A percentile compares a stretch with the other conserved stretches of the same genome.
These are phyloP conservation scores for Alloteropsis semialata DNA, from an alignment of 176 grass and related monocot species.

Conservation along the genomic window DNA sequence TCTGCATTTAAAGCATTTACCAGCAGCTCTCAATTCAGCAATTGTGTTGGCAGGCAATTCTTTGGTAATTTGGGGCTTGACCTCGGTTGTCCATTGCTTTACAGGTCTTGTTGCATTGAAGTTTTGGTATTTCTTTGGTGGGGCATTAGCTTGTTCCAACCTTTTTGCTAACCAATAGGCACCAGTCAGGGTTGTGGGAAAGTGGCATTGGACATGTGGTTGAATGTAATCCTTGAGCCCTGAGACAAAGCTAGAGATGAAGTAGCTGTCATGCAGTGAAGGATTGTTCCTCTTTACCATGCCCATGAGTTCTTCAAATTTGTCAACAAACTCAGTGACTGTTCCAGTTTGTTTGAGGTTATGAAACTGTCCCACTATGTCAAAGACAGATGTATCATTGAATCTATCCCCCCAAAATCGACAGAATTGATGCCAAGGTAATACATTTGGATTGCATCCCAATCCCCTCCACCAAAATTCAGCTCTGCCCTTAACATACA, in stretches of 20 bases:
- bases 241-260: no score
- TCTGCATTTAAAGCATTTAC: not conserved
- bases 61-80: not conserved
- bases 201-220: not conserved
- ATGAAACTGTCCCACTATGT: not conserved
- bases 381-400: fast-evolving
- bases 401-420: not conserved
- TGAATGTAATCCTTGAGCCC: not conserved
- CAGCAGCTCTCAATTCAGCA: not conserved
- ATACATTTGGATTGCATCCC: no score
- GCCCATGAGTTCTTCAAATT: not conserved
- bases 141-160: not conserved
- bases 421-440: not conserved
- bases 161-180: not conserved
- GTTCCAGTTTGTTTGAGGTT: not conserved
- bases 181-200: no score
- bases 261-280: not conserved
- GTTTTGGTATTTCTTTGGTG: fast-evolving
- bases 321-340: not conserved
- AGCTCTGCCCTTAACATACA: no score
- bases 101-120: no score
- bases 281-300: not conserved
- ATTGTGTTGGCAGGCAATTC: fast-evolving
- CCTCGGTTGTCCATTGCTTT: no score
- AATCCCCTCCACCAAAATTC: no score